Conservation (phyloP, 345 rosid species). For the Populus tremula region DNA sequence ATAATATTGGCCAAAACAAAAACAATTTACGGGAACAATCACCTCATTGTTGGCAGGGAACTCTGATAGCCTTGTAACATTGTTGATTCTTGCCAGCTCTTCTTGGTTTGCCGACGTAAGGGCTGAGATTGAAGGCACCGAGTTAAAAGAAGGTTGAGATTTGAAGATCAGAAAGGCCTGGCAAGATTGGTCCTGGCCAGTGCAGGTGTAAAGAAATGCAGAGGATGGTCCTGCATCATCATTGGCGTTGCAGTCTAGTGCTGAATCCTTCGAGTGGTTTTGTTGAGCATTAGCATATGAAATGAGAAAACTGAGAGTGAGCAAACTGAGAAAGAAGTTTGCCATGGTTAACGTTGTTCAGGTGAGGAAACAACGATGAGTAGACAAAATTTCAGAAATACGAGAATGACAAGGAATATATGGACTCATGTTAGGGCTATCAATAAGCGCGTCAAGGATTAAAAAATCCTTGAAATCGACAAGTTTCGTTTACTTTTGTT, state of each 20-base stretch:
- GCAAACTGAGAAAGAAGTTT: constrained; percentile 9
- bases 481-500: neutral
- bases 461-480: neutral
- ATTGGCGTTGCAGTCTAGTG: constrained; percentile 18
- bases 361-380: neutral
- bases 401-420: neutral
- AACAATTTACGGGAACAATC: constrained; percentile 42
- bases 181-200: constrained; percentile 29
- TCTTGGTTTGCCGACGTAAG: constrained; percentile 30
- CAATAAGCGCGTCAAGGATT: constrained; percentile 1
- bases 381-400: neutral
- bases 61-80: constrained; percentile 20
- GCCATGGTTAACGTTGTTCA: constrained; percentile 4
- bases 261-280: constrained; percentile 31
- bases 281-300: constrained; percentile 25
- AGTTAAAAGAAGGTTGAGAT: constrained; percentile 30
- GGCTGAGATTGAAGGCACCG: constrained; percentile 39
- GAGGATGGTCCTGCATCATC: constrained; percentile 27
- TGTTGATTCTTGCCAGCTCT: constrained; percentile 37
- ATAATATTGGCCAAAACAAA: constrained; percentile 35
- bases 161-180: constrained; percentile 45
- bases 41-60: constrained; percentile 39
- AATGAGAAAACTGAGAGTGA: constrained; percentile 2
- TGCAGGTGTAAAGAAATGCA: constrained; percentile 45
- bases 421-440: neutral